These are phyloP conservation scores for Aplosporella prunicola DNA, from an alignment of 2,329 filamentous ascomycete species.

Conservation along the genomic window DNA sequence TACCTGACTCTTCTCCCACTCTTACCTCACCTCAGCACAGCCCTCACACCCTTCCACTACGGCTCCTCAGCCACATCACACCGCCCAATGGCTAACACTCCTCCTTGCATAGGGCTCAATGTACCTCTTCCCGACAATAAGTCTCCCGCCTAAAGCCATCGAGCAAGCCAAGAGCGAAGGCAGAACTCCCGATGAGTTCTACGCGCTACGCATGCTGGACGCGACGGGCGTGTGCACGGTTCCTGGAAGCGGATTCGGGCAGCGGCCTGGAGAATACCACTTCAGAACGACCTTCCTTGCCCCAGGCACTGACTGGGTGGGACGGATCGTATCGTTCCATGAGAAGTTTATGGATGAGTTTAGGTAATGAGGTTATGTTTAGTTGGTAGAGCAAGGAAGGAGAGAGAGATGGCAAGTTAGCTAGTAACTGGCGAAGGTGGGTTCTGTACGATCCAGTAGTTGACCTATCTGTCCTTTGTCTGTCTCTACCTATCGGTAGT, in stretches of 20 bases:
- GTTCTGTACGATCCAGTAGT: no score
- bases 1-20: no score
- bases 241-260: conserved; percentile 85
- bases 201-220: conserved; percentile 82
- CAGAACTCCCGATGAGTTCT: conserved; percentile 80
- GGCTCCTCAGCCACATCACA: conserved; percentile 2
- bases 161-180: conserved; percentile 65
- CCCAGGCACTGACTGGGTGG: conserved; percentile 91
- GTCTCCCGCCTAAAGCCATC: conserved; percentile 63
- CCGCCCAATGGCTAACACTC: conserved; percentile 9
- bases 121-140: conserved; percentile 98
- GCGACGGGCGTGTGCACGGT: conserved; percentile 92
- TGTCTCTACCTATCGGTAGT: no score
- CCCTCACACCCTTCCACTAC: no score
- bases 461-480: no score
- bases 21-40: conserved; percentile 2
- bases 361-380: conserved; percentile 18
- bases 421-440: no score
- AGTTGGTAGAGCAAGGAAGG: background rate
- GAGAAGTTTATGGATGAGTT: conserved; percentile 82
- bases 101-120: conserved; percentile 63
- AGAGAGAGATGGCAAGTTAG: background rate
- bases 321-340: conserved; percentile 82
- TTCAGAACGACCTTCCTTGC: conserved; percentile 96
- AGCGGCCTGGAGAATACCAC: conserved; percentile 83